Conservation (phyloP, 2,329 filamentous ascomycete species). For the Taxawa tesnikishii region DNA sequence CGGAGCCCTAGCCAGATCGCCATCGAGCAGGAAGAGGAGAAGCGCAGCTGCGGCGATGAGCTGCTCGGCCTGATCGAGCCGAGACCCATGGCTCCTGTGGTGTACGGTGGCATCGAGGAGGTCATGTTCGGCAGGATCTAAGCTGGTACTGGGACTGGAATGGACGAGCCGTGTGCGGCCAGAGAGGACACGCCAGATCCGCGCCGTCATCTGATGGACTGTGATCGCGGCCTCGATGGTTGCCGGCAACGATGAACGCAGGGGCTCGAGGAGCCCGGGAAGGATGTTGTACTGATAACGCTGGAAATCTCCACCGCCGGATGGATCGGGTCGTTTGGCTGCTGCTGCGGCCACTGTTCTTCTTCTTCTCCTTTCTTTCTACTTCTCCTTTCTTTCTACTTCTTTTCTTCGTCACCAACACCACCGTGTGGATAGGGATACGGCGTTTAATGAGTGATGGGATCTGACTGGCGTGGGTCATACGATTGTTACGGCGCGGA, state of each 20-base stretch:
- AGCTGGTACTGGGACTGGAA: constrained; percentile 1
- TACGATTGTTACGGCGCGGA: too few species aligned
- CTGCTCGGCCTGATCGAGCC: constrained; percentile 12
- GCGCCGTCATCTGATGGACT: not conserved
- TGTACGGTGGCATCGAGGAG: constrained; percentile 10
- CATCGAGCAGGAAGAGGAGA: constrained; percentile 14
- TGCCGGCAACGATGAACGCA: too few species aligned
- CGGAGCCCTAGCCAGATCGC: constrained; percentile 13
- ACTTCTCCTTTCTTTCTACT: not conserved
- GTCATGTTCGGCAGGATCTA: constrained; percentile 9
- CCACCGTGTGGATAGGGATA: constrained; percentile 1
- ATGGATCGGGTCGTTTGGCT: too few species aligned
- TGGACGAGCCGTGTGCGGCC: not conserved
- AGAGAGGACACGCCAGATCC: not conserved
- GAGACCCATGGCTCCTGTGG: constrained; percentile 8
- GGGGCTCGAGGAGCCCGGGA: too few species aligned
- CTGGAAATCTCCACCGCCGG: too few species aligned
- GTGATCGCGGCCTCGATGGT: not conserved
- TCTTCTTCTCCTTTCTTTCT: too few species aligned
- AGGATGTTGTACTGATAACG: too few species aligned
- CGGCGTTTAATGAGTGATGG: not conserved
- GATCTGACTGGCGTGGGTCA: too few species aligned
- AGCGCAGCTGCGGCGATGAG: constrained; percentile 9
- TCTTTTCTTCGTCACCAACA: constrained; percentile 1
- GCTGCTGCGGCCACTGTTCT: too few species aligned